phyloP scores from a whole-genome alignment of 2,329 filamentous ascomycete genomes.

The Colletotrichum godetiae region DNA sequence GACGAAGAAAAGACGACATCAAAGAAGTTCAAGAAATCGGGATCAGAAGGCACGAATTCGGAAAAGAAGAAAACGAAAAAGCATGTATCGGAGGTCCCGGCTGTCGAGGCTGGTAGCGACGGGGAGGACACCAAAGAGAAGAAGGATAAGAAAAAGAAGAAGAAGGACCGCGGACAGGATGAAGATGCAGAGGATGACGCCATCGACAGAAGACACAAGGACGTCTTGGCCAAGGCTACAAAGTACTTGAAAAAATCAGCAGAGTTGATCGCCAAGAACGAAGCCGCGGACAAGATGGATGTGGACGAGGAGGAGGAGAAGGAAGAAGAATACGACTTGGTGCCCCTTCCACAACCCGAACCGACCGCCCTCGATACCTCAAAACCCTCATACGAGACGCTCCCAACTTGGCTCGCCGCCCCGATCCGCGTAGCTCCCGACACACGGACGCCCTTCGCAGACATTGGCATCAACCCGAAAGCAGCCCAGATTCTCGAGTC shows the following conservation, averaged over 20 bases:
- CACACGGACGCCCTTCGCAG: constrained; percentile 69
- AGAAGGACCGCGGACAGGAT: constrained; percentile 40
- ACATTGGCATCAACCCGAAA: constrained; percentile 71
- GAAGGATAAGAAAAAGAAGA: constrained; percentile 20
- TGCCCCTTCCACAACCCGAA: constrained; percentile 84
- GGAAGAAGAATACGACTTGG: constrained; percentile 74
- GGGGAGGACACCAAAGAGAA: constrained; percentile 29
- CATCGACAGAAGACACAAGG: constrained; percentile 55
- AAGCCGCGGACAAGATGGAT: constrained; percentile 45
- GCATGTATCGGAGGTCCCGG: neutral
- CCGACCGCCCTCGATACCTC: constrained; percentile 67
- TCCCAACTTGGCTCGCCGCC: constrained; percentile 83
- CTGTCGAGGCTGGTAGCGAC: neutral
- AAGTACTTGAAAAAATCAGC: constrained; percentile 65
- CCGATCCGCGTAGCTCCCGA: constrained; percentile 77
- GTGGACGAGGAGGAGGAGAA: constrained; percentile 43
- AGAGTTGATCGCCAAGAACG: constrained; percentile 47
- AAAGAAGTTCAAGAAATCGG: constrained; percentile 41
- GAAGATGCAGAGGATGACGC: constrained; percentile 42
- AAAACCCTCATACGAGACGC: constrained; percentile 77
- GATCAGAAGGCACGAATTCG: constrained; percentile 37
- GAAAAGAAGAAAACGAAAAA: constrained; percentile 38
- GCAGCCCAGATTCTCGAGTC: constrained; percentile 71
- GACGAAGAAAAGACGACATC: constrained; percentile 39
- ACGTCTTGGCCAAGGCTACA: constrained; percentile 65